A percentile compares a stretch with the other conserved stretches of the same genome.
These are phyloP conservation scores for Coniochaeta hoffmannii DNA, from an alignment of 2,329 filamentous ascomycete species.

Conservation along the genomic window DNA sequence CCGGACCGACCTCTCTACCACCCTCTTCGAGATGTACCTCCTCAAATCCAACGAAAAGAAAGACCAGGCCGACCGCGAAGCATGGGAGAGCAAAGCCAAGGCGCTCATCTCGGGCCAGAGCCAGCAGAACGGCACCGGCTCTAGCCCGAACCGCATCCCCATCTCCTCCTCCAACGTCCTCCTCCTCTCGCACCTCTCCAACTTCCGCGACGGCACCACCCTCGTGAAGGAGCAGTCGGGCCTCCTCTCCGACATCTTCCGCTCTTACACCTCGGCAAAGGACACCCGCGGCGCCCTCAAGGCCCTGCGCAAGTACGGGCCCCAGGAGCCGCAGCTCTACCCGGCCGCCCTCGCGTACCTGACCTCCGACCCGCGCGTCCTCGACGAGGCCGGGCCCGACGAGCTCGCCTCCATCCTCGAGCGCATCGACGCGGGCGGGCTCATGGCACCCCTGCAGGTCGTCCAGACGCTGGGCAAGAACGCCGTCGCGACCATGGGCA, in stretches of 20 bases:
- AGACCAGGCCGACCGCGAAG: constrained; percentile 57
- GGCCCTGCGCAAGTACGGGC: constrained; percentile 84
- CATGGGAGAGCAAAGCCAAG: constrained; percentile 90
- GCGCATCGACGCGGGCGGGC: constrained; percentile 80
- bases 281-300: constrained; percentile 88
- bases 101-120: constrained; percentile 64
- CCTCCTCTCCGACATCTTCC: constrained; percentile 89
- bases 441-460: constrained; percentile 94
- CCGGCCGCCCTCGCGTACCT: constrained; percentile 90
- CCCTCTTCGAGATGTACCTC: constrained; percentile 96
- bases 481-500: constrained; percentile 86
- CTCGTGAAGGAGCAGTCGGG: constrained; percentile 92
- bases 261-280: constrained; percentile 86
- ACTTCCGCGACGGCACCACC: constrained; percentile 84
- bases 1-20: constrained; percentile 83
- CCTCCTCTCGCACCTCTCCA: constrained; percentile 81
- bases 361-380: constrained; percentile 71
- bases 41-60: constrained; percentile 76
- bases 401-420: constrained; percentile 74
- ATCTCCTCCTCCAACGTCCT: constrained; percentile 95
- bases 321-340: constrained; percentile 85
- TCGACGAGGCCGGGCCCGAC: constrained; percentile 75
- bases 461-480: constrained; percentile 75
- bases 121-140: constrained; percentile 1
- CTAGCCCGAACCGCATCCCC: constrained; percentile 44